Percentiles rank a stretch among this genome's conserved stretches.
Conservation (phyloP, 1,284 basidiomycete genomes). For the Sporisorium sorghi region DNA sequence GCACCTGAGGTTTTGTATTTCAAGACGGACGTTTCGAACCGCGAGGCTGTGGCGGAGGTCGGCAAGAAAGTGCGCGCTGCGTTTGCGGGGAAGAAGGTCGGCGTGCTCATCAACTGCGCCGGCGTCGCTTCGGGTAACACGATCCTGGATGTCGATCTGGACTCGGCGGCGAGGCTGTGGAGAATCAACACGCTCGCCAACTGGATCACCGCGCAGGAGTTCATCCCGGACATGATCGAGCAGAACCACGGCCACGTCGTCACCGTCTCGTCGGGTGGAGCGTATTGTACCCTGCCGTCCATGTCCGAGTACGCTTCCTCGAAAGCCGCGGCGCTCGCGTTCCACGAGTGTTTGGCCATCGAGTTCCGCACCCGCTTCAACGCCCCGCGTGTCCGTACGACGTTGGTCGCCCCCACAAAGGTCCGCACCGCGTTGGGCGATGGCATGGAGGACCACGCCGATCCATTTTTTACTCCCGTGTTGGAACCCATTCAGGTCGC, state of each 20-base stretch:
- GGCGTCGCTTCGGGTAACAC: constrained; percentile 63
- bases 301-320: constrained; percentile 64
- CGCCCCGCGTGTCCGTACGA: constrained; percentile 61
- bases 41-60: constrained; percentile 54
- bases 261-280: constrained; percentile 61
- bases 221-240: constrained; percentile 63
- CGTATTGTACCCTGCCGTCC: constrained; percentile 60
- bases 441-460: constrained; percentile 63
- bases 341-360: constrained; percentile 63
- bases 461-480: constrained; percentile 64
- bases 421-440: constrained; percentile 66
- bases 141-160: constrained; percentile 58
- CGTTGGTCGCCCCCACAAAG: constrained; percentile 65
- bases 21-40: constrained; percentile 65
- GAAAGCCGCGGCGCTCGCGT: constrained; percentile 66
- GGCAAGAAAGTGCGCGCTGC: constrained; percentile 54
- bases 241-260: constrained; percentile 67
- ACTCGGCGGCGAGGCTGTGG: constrained; percentile 51
- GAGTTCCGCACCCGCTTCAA: constrained; percentile 64
- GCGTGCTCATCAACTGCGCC: constrained; percentile 65
- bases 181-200: constrained; percentile 65
- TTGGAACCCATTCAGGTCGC: constrained; percentile 65
- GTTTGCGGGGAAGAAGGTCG: constrained; percentile 53
- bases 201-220: constrained; percentile 63
- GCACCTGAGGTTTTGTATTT: constrained; percentile 66